Conservation (phyloP, 371 early-diverging fungal genomes). For the Lichtheimia corymbifera region DNA sequence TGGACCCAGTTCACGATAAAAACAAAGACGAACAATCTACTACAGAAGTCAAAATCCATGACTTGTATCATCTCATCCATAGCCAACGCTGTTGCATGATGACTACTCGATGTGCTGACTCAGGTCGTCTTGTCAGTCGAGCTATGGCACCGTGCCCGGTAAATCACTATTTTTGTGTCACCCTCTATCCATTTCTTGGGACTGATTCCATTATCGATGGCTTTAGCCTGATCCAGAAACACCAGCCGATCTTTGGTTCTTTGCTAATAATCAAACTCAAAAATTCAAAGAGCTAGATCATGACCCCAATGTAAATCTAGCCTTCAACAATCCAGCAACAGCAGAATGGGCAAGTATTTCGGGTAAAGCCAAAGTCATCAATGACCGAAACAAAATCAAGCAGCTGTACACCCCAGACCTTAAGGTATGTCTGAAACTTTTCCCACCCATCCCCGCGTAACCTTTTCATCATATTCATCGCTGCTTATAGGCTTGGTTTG, state of each 20-base stretch:
- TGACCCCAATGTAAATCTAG: constrained; percentile 44
- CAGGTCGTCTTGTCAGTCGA: constrained; percentile 28
- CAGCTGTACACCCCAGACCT: constrained; percentile 31
- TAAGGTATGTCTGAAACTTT: constrained; percentile 9
- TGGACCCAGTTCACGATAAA: constrained; percentile 15
- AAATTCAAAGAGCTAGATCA: constrained; percentile 43
- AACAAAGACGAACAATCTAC: constrained; percentile 16
- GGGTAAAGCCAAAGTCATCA: constrained; percentile 39
- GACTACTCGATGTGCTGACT: constrained; percentile 30
- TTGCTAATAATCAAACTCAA: constrained; percentile 39
- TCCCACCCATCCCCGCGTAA: neutral
- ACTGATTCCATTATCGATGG: neutral
- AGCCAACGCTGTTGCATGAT: constrained; percentile 34
- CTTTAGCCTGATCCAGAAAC: constrained; percentile 18
- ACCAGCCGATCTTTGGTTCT: constrained; percentile 43
- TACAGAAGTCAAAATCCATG: constrained; percentile 31
- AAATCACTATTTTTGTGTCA: constrained; percentile 1
- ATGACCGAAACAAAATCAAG: constrained; percentile 37
- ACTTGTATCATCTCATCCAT: constrained; percentile 30
- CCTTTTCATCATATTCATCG: neutral
- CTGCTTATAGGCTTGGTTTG: constrained; percentile 34
- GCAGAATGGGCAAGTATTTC: constrained; percentile 48
- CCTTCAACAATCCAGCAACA: constrained; percentile 36
- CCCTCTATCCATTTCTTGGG: neutral
- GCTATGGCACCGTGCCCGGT: constrained; percentile 29